Evolutionary conservation across 2,329 filamentous ascomycete genomes (phyloP).

Genomic region (Madurella mycetomatis): DNA sequence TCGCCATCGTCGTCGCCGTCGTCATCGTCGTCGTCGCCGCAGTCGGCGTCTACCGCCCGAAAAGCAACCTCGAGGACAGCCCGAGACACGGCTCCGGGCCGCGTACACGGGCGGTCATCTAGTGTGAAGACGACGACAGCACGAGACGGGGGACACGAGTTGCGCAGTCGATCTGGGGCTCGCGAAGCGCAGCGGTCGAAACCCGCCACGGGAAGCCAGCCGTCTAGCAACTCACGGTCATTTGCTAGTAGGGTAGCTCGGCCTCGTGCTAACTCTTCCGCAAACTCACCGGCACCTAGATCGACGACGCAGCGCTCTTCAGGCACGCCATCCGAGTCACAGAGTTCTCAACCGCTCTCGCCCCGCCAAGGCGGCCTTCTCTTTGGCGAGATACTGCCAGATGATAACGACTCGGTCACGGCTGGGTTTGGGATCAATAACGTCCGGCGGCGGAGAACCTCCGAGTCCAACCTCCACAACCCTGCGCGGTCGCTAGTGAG

Average conservation of each 20-base stretch:
- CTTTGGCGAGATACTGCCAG: conserved; percentile 70
- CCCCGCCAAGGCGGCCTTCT: conserved; percentile 51
- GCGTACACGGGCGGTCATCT: conserved; percentile 33
- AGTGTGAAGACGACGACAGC: conserved; percentile 34
- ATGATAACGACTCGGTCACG: conserved; percentile 48
- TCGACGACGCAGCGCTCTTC: conserved; percentile 42
- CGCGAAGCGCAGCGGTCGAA: conserved; percentile 43
- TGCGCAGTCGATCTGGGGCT: conserved; percentile 28
- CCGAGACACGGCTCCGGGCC: conserved; percentile 31
- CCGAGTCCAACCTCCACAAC: conserved; percentile 64
- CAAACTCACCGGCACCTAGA: conserved; percentile 38
- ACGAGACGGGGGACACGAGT: conserved; percentile 31
- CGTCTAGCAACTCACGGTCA: conserved; percentile 52
- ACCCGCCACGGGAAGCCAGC: conserved; percentile 46
- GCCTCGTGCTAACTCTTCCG: conserved; percentile 39
- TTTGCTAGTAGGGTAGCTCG: conserved; percentile 57
- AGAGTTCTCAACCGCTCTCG: conserved; percentile 31
- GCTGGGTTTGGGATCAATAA: conserved; percentile 59
- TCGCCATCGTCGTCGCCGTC: too few species aligned
- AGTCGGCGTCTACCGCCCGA: conserved; percentile 29
- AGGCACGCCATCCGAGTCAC: conserved; percentile 25
- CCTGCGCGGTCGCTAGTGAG: conserved; percentile 45
- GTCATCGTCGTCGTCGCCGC: background rate
- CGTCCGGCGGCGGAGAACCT: conserved; percentile 56
- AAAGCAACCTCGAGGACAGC: conserved; percentile 33